These are phyloP conservation scores for Yamadazyma sp. DNA, from an alignment of 1,139 yeast genomes.

Conservation along the genomic window DNA sequence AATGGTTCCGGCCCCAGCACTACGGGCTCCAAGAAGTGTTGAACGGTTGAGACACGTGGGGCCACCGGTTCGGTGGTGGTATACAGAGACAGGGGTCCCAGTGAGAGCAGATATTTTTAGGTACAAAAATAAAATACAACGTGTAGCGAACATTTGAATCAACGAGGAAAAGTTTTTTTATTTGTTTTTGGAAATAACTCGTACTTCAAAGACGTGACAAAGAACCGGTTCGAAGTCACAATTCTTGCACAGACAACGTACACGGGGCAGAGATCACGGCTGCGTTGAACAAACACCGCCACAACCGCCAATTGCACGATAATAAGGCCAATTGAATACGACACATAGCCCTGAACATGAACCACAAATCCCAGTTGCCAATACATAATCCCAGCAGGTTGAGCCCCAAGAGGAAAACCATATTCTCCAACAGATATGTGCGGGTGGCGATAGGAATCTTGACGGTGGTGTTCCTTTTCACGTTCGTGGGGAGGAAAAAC, in stretches of 20 bases:
- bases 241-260: too few species aligned
- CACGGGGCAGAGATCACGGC: too few species aligned
- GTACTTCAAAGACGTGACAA: conserved; percentile 56
- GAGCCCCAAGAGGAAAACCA: conserved; percentile 12
- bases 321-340: too few species aligned
- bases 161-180: too few species aligned
- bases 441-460: conserved; percentile 10
- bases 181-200: conserved; percentile 21
- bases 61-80: too few species aligned
- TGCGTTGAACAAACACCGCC: too few species aligned
- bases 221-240: conserved; percentile 21
- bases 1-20: conserved; percentile 62
- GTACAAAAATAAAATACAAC: too few species aligned
- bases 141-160: too few species aligned
- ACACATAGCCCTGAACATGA: too few species aligned
- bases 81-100: too few species aligned
- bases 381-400: conserved; percentile 24
- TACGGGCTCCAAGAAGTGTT: conserved; percentile 38
- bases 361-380: conserved; percentile 37
- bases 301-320: conserved; percentile 4
- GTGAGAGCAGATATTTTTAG: too few species aligned
- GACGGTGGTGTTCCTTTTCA: conserved; percentile 16
- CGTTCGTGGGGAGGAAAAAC: conserved; percentile 7
- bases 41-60: neutral
- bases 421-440: conserved; percentile 5